Evolutionary conservation across 2,329 filamentous ascomycete species (phyloP).

Genomic region (Phialocephala subalpina): DNA sequence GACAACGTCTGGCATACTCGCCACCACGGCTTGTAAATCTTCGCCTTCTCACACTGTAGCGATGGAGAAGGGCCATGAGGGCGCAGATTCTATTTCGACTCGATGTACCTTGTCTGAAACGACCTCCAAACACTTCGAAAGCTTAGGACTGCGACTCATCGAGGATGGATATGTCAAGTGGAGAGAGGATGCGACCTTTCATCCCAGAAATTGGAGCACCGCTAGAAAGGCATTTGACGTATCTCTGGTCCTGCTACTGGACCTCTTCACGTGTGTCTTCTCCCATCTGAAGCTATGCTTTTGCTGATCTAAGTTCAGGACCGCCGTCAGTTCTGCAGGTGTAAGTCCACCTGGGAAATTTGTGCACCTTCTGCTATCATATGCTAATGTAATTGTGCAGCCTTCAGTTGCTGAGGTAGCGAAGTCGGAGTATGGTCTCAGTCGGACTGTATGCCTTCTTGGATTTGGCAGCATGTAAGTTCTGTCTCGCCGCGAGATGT

Average conservation of each 20-base stretch:
- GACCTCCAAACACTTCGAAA: neutral
- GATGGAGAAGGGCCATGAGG: neutral
- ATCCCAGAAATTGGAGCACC: constrained; percentile 25
- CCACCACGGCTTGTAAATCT: neutral
- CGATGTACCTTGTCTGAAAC: neutral
- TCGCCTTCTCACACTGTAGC: neutral
- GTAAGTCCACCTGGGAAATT: constrained; percentile 4
- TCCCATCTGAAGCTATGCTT: neutral
- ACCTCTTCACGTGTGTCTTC: constrained; percentile 27
- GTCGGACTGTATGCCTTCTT: constrained; percentile 11
- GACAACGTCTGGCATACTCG: neutral
- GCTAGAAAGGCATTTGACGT: constrained; percentile 23
- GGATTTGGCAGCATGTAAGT: constrained; percentile 27
- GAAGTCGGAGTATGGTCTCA: constrained; percentile 20
- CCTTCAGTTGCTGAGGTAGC: constrained; percentile 23
- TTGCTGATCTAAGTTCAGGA: constrained; percentile 14
- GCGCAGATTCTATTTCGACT: neutral
- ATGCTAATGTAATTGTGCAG: neutral
- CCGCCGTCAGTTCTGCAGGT: constrained; percentile 26
- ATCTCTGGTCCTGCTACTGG: constrained; percentile 20
- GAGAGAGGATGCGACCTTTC: constrained; percentile 18
- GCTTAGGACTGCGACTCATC: constrained; percentile 13
- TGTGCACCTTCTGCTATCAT: neutral
- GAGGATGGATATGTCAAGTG: constrained; percentile 22
- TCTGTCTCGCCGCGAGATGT: no score